Evolutionary conservation across 2,329 filamentous ascomycete genomes (phyloP).

Genomic region (Eurotiales sp.): DNA sequence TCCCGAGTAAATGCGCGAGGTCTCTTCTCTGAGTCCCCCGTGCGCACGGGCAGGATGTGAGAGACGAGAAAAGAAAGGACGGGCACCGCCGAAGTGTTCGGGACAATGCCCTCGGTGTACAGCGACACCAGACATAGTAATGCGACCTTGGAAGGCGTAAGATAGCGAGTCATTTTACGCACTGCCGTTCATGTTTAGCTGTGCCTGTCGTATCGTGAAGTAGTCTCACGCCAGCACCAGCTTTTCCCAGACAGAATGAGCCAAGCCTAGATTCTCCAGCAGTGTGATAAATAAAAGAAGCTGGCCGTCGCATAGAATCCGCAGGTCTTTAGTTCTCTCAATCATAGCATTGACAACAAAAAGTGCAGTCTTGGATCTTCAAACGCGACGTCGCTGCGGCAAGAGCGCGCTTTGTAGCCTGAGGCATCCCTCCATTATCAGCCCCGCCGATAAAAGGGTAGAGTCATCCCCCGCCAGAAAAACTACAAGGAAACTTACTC

Average conservation of each 20-base stretch:
- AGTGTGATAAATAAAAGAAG: background rate
- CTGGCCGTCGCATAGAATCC: no score
- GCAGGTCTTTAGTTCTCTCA: no score
- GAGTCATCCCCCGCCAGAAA: background rate
- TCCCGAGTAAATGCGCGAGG: slow-evolving; percentile 23
- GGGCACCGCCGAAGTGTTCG: slow-evolving; percentile 66
- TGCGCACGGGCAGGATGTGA: slow-evolving; percentile 54
- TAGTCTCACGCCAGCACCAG: background rate
- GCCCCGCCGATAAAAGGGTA: background rate
- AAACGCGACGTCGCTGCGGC: background rate
- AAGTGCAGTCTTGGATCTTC: background rate
- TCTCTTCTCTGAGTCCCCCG: slow-evolving; percentile 21
- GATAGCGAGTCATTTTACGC: slow-evolving; percentile 66
- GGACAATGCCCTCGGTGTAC: slow-evolving; percentile 69
- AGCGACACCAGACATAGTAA: slow-evolving; percentile 76
- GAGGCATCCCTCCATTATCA: background rate
- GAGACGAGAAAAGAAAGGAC: slow-evolving; percentile 76
- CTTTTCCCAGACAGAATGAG: background rate
- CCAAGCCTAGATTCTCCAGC: background rate
- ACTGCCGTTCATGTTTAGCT: background rate
- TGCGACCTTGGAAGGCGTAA: slow-evolving; percentile 85
- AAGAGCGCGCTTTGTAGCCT: slow-evolving; percentile 7
- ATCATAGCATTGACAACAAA: no score
- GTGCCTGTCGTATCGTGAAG: background rate
- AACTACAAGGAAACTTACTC: background rate